Percentiles rank a stretch among this genome's conserved stretches.
These are phyloP conservation scores for Pestalotiopsis sp. DNA, from an alignment of 2,329 filamentous ascomycete genomes.

Conservation along the genomic window DNA sequence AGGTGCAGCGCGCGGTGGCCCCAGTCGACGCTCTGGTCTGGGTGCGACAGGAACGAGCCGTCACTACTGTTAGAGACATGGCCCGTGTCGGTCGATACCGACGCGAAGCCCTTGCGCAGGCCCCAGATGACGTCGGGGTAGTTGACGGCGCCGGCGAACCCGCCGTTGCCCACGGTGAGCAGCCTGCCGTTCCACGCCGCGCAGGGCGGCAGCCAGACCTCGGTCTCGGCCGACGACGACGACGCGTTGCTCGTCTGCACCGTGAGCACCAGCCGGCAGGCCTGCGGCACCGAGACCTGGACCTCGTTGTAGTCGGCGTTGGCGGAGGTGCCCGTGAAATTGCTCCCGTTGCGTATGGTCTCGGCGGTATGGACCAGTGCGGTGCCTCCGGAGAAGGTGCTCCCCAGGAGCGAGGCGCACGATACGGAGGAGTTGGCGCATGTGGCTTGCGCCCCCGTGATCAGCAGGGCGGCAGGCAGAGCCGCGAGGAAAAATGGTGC, in stretches of 20 bases:
- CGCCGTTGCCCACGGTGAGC: slow-evolving; percentile 5
- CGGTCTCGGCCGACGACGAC: not conserved
- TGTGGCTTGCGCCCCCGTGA: not conserved
- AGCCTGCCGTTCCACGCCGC: not conserved
- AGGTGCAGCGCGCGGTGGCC: slow-evolving; percentile 23
- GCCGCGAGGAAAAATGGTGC: not conserved
- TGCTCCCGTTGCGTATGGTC: not conserved
- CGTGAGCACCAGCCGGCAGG: slow-evolving; percentile 3
- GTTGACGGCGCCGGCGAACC: slow-evolving; percentile 1
- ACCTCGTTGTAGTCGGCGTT: not conserved
- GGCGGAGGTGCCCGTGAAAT: not conserved
- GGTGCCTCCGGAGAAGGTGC: slow-evolving; percentile 2
- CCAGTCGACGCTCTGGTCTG: slow-evolving; percentile 26
- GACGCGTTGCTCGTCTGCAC: not conserved
- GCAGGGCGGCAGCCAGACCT: slow-evolving; percentile 3
- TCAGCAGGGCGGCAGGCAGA: not conserved
- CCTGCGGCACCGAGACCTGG: not conserved
- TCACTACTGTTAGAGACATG: slow-evolving; percentile 21
- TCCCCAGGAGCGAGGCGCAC: slow-evolving; percentile 34
- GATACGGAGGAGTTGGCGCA: not conserved
- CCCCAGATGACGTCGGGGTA: slow-evolving; percentile 8
- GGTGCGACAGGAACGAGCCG: slow-evolving; percentile 26
- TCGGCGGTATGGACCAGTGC: not conserved
- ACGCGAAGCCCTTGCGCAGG: slow-evolving; percentile 4
- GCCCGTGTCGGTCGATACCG: slow-evolving; percentile 7